phyloP scores from a whole-genome alignment of 371 early-diverging fungal species.

The Basidiobolus meristosporus region DNA sequence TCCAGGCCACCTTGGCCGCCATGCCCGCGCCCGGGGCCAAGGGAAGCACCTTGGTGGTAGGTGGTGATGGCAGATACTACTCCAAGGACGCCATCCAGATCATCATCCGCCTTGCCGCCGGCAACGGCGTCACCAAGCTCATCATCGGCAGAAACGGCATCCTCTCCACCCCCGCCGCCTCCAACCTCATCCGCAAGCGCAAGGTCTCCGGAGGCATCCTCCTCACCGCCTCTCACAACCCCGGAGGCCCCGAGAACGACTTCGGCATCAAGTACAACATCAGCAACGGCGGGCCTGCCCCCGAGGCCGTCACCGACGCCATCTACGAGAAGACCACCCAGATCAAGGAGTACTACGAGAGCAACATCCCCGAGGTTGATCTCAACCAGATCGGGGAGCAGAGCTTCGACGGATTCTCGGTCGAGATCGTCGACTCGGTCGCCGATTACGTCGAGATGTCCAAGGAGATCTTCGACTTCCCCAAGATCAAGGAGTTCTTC shows the following conservation, averaged over 20 bases:
- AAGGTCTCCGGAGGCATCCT: conserved; percentile 73
- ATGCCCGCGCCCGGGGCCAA: conserved; percentile 54
- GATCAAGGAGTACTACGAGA: conserved; percentile 40
- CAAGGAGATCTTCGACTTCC: conserved; percentile 83
- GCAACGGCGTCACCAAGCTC: conserved; percentile 68
- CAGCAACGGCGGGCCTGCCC: conserved; percentile 91
- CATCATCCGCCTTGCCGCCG: conserved; percentile 75
- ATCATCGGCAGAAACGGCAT: conserved; percentile 88
- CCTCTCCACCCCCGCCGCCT: conserved; percentile 92
- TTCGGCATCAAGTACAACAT: conserved; percentile 97
- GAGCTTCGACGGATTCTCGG: conserved; percentile 26
- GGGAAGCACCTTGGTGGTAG: conserved; percentile 76
- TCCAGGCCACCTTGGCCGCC: conserved; percentile 64
- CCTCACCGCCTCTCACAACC: conserved; percentile 94
- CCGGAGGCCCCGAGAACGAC: conserved; percentile 92
- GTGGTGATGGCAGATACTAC: conserved; percentile 93
- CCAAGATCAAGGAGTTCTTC: conserved; percentile 59
- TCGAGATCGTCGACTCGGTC: conserved; percentile 83
- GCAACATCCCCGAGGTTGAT: conserved; percentile 62
- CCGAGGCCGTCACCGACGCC: conserved; percentile 77
- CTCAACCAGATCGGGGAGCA: conserved; percentile 45
- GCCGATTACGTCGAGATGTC: conserved; percentile 73
- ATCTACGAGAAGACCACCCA: conserved; percentile 65
- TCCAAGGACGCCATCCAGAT: conserved; percentile 68
- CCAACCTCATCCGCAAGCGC: conserved; percentile 76